Conservation (phyloP, 1,284 basidiomycete genomes). For the Entoloma clypeatum region DNA sequence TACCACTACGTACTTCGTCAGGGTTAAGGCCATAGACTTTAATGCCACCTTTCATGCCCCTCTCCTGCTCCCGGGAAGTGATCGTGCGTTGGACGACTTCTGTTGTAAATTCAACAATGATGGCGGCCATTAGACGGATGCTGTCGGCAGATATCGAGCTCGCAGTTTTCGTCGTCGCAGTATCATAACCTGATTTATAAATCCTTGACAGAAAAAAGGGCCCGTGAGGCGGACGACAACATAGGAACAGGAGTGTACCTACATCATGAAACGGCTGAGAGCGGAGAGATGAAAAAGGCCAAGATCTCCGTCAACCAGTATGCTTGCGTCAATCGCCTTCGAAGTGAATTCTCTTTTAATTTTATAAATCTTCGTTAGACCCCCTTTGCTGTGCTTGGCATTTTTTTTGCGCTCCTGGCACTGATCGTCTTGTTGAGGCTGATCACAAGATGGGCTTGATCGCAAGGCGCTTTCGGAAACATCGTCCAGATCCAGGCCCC, state of each 20-base stretch:
- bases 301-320: slow-evolving; percentile 39
- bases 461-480: neutral
- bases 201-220: slow-evolving; percentile 20
- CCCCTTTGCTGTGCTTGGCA: slow-evolving; percentile 23
- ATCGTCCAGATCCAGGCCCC: slow-evolving; percentile 11
- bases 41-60: slow-evolving; percentile 47
- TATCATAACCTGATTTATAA: slow-evolving; percentile 30
- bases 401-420: slow-evolving; percentile 5
- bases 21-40: slow-evolving; percentile 51
- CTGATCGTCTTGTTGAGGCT: neutral
- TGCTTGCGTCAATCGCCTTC: slow-evolving; percentile 40
- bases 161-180: slow-evolving; percentile 9
- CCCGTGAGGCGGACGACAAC: neutral
- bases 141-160: slow-evolving; percentile 34
- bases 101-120: slow-evolving; percentile 48
- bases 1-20: slow-evolving; percentile 26
- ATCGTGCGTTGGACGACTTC: slow-evolving; percentile 48
- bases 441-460: neutral
- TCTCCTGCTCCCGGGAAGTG: slow-evolving; percentile 53
- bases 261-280: slow-evolving; percentile 34
- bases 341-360: slow-evolving; percentile 38
- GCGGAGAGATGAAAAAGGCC: slow-evolving; percentile 48
- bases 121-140: slow-evolving; percentile 37
- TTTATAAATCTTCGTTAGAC: slow-evolving; percentile 43
- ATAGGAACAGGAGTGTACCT: slow-evolving; percentile 21